These are phyloP conservation scores for Jamesozyma gamospora DNA, from an alignment of 805 yeast species.

Conservation along the genomic window DNA sequence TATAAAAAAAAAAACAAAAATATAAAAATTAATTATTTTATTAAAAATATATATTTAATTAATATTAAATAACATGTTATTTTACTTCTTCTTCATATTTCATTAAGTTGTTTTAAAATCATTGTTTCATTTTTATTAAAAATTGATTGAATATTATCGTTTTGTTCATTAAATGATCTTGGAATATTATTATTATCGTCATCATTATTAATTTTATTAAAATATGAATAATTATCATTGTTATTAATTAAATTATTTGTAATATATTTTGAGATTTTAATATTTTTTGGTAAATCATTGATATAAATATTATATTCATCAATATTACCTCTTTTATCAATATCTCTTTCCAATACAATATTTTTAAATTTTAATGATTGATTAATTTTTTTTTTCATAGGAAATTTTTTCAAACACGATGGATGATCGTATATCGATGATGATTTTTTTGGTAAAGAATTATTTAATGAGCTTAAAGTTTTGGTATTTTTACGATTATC, in stretches of 20 bases:
- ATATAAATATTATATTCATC: slow-evolving; percentile 12
- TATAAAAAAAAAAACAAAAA: too few species aligned
- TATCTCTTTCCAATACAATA: slow-evolving; percentile 16
- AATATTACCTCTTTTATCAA: slow-evolving; percentile 13
- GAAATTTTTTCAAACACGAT: neutral
- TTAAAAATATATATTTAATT: too few species aligned
- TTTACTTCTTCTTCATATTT: neutral
- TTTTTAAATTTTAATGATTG: slow-evolving; percentile 12
- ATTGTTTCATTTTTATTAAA: neutral
- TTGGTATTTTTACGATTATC: neutral
- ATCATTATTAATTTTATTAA: neutral
- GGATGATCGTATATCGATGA: neutral
- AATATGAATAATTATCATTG: neutral
- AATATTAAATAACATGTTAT: neutral
- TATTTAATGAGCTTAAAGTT: neutral
- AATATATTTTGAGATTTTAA: neutral
- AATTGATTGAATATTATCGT: neutral
- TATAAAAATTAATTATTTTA: too few species aligned
- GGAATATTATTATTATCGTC: neutral
- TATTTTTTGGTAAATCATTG: slow-evolving; percentile 8
- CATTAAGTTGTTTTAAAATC: neutral
- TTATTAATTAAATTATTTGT: neutral
- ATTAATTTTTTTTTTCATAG: neutral
- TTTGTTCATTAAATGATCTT: neutral
- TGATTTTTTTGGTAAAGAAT: neutral